A percentile compares a stretch with the other conserved stretches of the same genome.
Conservation (phyloP, 1,284 basidiomycete species). For the Trametes sp. region DNA sequence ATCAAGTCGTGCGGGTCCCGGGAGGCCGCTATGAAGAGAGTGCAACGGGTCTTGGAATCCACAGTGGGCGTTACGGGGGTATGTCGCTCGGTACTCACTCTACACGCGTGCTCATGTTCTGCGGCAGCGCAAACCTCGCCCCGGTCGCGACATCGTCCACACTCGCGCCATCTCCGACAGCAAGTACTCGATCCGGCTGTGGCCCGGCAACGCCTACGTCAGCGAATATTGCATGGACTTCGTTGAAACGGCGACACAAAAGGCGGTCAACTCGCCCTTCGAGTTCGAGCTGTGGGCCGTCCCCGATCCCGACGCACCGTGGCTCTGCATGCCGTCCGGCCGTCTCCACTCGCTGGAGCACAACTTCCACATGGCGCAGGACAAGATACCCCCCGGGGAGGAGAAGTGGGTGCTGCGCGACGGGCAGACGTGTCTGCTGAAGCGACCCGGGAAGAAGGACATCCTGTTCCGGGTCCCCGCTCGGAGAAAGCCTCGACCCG, state of each 20-base stretch:
- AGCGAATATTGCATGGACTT: conserved; percentile 15
- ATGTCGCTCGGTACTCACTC: neutral
- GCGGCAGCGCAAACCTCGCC: neutral
- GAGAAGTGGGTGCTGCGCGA: conserved; percentile 15
- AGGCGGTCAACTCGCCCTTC: conserved; percentile 15
- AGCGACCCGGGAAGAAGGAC: conserved; percentile 5
- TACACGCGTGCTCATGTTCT: no score
- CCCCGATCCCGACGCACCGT: conserved; percentile 1
- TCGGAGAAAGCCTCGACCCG: neutral
- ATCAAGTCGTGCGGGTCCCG: neutral
- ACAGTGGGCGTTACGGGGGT: conserved; percentile 5
- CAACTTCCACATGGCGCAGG: neutral
- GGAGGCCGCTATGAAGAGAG: neutral
- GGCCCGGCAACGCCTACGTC: neutral
- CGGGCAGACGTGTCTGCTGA: conserved; percentile 9
- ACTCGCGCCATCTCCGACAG: conserved; percentile 2
- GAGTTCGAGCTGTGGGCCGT: conserved; percentile 13
- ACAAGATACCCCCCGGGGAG: conserved; percentile 12
- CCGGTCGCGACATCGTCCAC: no score
- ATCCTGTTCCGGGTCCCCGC: conserved; percentile 7
- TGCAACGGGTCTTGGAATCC: neutral
- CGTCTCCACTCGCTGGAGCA: conserved; percentile 3
- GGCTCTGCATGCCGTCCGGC: neutral
- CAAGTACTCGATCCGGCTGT: conserved; percentile 9
- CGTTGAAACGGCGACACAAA: neutral